Evolutionary conservation across 2,329 filamentous ascomycete genomes (phyloP).

Genomic region (Chaetomium sp.): DNA sequence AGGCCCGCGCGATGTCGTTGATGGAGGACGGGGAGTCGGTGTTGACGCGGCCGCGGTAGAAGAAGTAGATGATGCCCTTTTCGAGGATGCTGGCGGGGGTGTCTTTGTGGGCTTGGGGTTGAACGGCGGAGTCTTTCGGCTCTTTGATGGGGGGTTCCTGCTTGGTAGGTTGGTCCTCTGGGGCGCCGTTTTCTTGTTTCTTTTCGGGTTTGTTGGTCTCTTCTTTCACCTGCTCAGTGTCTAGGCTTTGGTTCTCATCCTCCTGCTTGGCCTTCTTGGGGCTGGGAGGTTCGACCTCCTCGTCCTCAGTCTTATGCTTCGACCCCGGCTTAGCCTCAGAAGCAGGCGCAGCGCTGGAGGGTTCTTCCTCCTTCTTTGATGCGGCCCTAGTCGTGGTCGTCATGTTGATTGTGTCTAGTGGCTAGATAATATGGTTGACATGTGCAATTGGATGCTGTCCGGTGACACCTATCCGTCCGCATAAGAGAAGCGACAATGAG

Average conservation of each 20-base stretch:
- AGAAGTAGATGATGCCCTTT: slow-evolving; percentile 88
- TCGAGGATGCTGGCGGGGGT: slow-evolving; percentile 59
- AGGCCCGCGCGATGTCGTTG: slow-evolving; percentile 68
- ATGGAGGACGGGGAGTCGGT: slow-evolving; percentile 63
- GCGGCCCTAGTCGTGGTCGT: slow-evolving; percentile 17
- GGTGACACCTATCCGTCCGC: too few relatives aligned
- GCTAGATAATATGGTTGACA: not conserved
- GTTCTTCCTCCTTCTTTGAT: slow-evolving; percentile 15
- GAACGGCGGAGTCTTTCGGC: slow-evolving; percentile 21
- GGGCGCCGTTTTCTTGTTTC: slow-evolving; percentile 15
- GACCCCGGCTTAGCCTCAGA: slow-evolving; percentile 23
- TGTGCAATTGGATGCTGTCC: too few relatives aligned
- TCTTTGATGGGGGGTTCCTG: slow-evolving; percentile 5
- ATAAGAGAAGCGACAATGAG: too few relatives aligned
- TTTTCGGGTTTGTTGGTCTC: not conserved
- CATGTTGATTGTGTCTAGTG: not conserved
- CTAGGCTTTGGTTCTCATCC: not conserved
- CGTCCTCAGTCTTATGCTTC: slow-evolving; percentile 31
- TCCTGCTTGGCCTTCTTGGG: slow-evolving; percentile 33
- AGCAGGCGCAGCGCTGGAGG: slow-evolving; percentile 1
- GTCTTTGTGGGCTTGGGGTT: slow-evolving; percentile 30
- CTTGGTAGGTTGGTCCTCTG: not conserved
- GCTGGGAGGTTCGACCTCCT: slow-evolving; percentile 28
- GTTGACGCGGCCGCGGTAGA: slow-evolving; percentile 71
- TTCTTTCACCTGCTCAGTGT: slow-evolving; percentile 8